Percentiles rank a stretch among this genome's conserved stretches.
phyloP scores from a whole-genome alignment of 805 yeast genomes.

The Ogataea haglerorum region DNA sequence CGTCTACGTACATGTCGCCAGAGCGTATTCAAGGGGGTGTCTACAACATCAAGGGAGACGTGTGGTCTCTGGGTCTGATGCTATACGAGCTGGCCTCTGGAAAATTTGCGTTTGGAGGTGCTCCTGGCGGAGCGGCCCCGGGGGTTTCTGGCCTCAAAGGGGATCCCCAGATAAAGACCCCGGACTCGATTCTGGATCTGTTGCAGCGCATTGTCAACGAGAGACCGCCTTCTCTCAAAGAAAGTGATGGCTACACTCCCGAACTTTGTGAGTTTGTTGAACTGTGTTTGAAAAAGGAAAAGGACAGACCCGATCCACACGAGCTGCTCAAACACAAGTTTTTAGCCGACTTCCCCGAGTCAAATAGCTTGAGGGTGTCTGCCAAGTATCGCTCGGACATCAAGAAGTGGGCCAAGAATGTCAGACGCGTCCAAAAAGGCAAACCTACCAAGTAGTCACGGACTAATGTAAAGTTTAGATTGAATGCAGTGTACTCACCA shows the following conservation, averaged over 20 bases:
- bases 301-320: constrained; percentile 68
- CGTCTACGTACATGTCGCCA: constrained; percentile 97
- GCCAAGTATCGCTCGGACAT: constrained; percentile 26
- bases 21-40: constrained; percentile 94
- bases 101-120: constrained; percentile 67
- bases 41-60: constrained; percentile 93
- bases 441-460: constrained; percentile 23
- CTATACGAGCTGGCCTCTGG: constrained; percentile 87
- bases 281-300: constrained; percentile 70
- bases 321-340: constrained; percentile 50
- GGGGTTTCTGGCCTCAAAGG: constrained; percentile 21
- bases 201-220: constrained; percentile 93
- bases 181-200: constrained; percentile 86
- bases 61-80: constrained; percentile 95
- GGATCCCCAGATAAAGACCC: constrained; percentile 35
- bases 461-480: constrained; percentile 1
- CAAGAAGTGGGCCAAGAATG: constrained; percentile 37
- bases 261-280: constrained; percentile 67
- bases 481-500: constrained; percentile 1
- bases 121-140: constrained; percentile 35
- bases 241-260: constrained; percentile 43
- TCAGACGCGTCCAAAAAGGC: constrained; percentile 36
- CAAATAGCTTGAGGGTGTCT: constrained; percentile 32
- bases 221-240: constrained; percentile 68
- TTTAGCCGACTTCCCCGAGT: constrained; percentile 26